Conservation (phyloP, 352 stramenopile species). For the Aphanomyces euteiches region DNA sequence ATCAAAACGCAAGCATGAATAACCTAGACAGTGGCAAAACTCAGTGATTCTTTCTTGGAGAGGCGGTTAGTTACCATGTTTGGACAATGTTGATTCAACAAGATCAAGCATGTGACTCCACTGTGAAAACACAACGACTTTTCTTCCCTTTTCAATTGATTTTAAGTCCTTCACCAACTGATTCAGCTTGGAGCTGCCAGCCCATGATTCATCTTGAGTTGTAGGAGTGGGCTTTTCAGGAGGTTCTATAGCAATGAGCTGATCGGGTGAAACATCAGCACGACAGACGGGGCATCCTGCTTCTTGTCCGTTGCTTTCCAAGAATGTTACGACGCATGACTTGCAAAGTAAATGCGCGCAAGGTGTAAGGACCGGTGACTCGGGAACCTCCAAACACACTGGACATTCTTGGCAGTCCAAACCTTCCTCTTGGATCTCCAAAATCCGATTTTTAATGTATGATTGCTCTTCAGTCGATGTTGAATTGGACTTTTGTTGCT, state of each 20-base stretch:
- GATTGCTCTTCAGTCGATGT: conserved; percentile 1
- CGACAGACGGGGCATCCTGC: conserved; percentile 76
- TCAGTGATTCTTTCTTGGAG: background rate
- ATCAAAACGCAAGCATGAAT: conserved; percentile 66
- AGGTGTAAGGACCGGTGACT: conserved; percentile 66
- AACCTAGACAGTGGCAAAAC: conserved; percentile 28
- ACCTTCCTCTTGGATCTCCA: conserved; percentile 70
- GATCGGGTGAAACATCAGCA: conserved; percentile 50
- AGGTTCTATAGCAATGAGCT: conserved; percentile 48
- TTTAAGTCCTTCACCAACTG: conserved; percentile 64
- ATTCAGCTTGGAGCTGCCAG: conserved; percentile 57
- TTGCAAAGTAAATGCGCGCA: conserved; percentile 85
- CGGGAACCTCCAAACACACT: conserved; percentile 74
- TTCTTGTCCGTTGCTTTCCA: conserved; percentile 41
- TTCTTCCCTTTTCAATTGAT: conserved; percentile 57
- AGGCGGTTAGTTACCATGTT: conserved; percentile 31
- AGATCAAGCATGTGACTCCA: conserved; percentile 88
- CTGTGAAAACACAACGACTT: conserved; percentile 89
- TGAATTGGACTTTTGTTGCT: background rate
- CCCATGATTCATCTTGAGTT: background rate
- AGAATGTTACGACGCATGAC: conserved; percentile 59
- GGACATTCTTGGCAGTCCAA: conserved; percentile 79
- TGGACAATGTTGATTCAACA: conserved; percentile 51
- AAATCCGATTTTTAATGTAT: conserved; percentile 28
- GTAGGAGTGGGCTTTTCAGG: conserved; percentile 7